phyloP scores from a whole-genome alignment of 208 protist genomes.

The Acanthamoeba lenticulata region DNA sequence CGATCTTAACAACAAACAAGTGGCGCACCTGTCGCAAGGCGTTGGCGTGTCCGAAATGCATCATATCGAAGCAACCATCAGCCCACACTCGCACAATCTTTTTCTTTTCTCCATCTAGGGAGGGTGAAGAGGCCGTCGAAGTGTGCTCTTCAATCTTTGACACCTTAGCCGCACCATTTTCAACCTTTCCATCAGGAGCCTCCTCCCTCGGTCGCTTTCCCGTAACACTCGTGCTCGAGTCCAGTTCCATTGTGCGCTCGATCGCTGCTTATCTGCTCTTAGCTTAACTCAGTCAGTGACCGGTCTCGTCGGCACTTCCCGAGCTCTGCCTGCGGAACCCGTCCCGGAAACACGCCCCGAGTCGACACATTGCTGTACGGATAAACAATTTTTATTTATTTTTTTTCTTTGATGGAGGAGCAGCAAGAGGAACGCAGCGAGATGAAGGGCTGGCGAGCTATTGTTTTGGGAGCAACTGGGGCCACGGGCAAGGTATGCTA shows the following conservation, averaged over 20 bases:
- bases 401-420: neutral
- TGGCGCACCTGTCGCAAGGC: constrained; percentile 41
- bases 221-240: neutral
- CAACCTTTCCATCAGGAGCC: neutral
- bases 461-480: constrained; percentile 68
- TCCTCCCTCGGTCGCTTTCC: constrained; percentile 7
- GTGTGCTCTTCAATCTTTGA: neutral
- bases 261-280: too few species aligned
- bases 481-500: constrained; percentile 68
- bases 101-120: neutral
- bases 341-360: too few species aligned
- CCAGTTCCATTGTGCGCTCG: neutral
- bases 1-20: neutral
- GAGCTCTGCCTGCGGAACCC: too few species aligned
- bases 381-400: too few species aligned
- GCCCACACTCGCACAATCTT: constrained; percentile 91
- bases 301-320: too few species aligned
- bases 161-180: neutral
- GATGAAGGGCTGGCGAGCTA: constrained; percentile 27
- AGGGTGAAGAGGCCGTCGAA: neutral
- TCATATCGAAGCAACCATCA: constrained; percentile 97
- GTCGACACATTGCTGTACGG: too few species aligned
- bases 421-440: neutral
- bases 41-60: constrained; percentile 94
- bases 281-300: too few species aligned